Conservation (phyloP, 495 filamentous ascomycete species). For the Annulohypoxylon maeteangense region DNA sequence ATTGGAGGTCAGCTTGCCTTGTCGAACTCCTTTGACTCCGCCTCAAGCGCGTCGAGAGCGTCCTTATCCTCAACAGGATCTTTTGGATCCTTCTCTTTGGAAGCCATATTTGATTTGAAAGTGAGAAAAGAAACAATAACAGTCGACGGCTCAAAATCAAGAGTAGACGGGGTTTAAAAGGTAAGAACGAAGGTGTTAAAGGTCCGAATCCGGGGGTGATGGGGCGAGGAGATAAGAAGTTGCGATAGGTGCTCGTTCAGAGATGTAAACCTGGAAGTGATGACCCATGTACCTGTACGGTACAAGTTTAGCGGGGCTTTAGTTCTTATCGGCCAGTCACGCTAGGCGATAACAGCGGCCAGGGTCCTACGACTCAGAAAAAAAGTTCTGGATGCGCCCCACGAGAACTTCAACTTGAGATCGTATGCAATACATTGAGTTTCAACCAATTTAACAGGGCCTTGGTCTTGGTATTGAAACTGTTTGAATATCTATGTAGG, state of each 20-base stretch:
- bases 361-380: constrained; percentile 24
- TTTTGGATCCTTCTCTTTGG: constrained; percentile 22
- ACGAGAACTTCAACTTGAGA: constrained; percentile 18
- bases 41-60: constrained; percentile 83
- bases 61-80: constrained; percentile 71
- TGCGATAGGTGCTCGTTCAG: constrained; percentile 19
- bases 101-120: constrained; percentile 25
- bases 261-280: background rate
- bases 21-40: constrained; percentile 87
- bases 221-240: constrained; percentile 28
- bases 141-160: background rate
- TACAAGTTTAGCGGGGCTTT: constrained; percentile 1
- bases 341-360: constrained; percentile 26
- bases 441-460: background rate
- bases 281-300: background rate
- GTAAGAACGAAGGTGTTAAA: background rate
- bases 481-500: background rate
- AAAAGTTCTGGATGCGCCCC: constrained; percentile 37
- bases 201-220: constrained; percentile 11
- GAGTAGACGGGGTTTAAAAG: background rate
- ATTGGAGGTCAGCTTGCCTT: constrained; percentile 66
- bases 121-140: background rate
- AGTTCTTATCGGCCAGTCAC: constrained; percentile 18
- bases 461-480: background rate
- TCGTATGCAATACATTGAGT: background rate